Percentiles rank a stretch among this genome's conserved stretches.
Evolutionary conservation across 768 basidiomycete species (phyloP).

Genomic region (Pisolithus tinctorius): DNA sequence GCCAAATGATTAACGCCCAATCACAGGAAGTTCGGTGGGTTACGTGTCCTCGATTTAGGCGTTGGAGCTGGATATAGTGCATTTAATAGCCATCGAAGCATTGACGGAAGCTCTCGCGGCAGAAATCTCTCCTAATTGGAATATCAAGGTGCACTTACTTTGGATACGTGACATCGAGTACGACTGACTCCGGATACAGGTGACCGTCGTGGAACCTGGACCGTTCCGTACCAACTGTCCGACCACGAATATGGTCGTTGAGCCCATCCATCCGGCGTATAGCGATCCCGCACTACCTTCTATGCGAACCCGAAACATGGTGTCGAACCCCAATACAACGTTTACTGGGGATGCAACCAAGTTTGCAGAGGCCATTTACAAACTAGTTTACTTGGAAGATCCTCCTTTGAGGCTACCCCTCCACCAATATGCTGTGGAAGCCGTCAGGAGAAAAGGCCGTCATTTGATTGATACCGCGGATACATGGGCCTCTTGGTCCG

Average conservation of each 20-base stretch:
- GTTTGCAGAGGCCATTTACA: conserved; percentile 10
- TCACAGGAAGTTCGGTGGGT: conserved; percentile 13
- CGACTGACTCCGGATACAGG: background rate
- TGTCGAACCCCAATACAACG: background rate
- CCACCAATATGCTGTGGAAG: background rate
- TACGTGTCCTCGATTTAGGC: background rate
- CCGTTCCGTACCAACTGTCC: conserved; percentile 4
- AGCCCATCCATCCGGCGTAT: conserved; percentile 11
- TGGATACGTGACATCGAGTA: background rate
- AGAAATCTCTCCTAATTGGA: conserved; percentile 17
- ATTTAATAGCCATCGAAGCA: conserved; percentile 6
- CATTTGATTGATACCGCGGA: conserved; percentile 10
- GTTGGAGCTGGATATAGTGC: background rate
- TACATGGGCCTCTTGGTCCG: conserved; percentile 15
- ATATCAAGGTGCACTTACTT: conserved; percentile 10
- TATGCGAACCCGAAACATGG: background rate
- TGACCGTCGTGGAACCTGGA: conserved; percentile 5
- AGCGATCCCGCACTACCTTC: conserved; percentile 3
- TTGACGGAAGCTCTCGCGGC: conserved; percentile 8
- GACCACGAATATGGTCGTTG: background rate
- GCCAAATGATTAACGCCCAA: background rate
- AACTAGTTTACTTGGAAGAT: conserved; percentile 2
- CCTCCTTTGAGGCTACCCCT: conserved; percentile 15
- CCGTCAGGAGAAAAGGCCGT: background rate
- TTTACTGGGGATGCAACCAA: conserved; percentile 12